phyloP scores from a whole-genome alignment of 768 basidiomycete genomes.

The Boletus sp. region DNA sequence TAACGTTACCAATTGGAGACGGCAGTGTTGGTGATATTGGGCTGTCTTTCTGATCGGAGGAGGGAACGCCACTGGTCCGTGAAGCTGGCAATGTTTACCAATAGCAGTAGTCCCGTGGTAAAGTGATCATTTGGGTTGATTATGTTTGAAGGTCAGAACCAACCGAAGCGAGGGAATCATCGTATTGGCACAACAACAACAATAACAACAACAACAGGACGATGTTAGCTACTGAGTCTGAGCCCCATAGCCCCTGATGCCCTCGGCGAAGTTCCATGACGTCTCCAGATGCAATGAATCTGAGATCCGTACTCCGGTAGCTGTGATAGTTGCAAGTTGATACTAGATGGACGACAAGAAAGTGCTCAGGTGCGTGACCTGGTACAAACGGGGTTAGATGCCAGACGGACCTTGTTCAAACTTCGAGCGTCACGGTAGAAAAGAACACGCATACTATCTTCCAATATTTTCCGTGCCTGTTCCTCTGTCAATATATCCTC shows the following conservation, averaged over 20 bases:
- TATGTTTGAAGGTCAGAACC: not conserved
- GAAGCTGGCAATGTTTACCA: not conserved
- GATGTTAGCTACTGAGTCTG: constrained; percentile 66
- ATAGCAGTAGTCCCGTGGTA: not conserved
- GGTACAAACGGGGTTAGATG: not conserved
- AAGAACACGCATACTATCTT: constrained; percentile 86
- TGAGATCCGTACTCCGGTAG: constrained; percentile 70
- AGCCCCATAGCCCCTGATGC: constrained; percentile 84
- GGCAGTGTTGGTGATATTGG: not conserved
- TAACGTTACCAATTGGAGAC: not conserved
- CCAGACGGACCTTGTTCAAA: constrained; percentile 77
- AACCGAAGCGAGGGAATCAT: not conserved
- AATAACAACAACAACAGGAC: not conserved
- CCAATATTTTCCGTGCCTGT: constrained; percentile 73
- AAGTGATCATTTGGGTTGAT: not conserved
- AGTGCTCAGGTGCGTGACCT: not conserved
- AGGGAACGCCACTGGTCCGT: not conserved
- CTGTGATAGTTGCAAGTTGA: constrained; percentile 90
- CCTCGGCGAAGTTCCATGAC: constrained; percentile 90
- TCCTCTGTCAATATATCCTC: constrained; percentile 74
- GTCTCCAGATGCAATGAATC: constrained; percentile 76
- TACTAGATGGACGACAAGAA: constrained; percentile 50
- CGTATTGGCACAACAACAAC: constrained; percentile 9
- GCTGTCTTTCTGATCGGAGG: not conserved
- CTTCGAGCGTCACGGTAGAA: constrained; percentile 96